Evolutionary conservation across 2,329 filamentous ascomycete genomes (phyloP).

Genomic region (Stemphylium beticola): DNA sequence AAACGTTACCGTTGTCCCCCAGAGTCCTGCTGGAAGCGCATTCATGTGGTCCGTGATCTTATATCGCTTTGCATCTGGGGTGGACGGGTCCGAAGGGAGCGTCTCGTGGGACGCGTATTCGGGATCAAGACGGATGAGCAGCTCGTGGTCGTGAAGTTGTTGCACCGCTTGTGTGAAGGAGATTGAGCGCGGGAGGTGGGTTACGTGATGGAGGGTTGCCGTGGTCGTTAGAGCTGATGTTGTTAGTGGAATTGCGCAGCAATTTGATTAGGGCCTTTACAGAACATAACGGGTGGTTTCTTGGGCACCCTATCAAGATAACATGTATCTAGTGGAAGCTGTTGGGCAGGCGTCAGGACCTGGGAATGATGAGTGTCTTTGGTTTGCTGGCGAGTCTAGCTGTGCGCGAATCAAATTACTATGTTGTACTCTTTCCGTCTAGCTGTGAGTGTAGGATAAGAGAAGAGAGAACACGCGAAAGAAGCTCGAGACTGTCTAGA

Average conservation of each 20-base stretch:
- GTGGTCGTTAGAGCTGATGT: conserved; percentile 42
- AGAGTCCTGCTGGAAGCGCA: conserved; percentile 43
- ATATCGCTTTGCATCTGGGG: conserved; percentile 42
- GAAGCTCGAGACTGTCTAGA: background rate
- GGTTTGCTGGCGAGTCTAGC: background rate
- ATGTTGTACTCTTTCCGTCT: no score
- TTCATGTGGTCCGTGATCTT: conserved; percentile 48
- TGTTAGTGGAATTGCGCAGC: background rate
- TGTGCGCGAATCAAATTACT: background rate
- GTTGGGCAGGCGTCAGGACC: background rate
- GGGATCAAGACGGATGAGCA: conserved; percentile 47
- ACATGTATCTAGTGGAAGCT: background rate
- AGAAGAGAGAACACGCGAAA: background rate
- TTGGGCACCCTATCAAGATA: background rate
- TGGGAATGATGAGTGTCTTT: background rate
- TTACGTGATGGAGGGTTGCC: conserved; percentile 42
- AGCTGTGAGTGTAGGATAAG: no score
- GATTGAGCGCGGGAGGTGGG: conserved; percentile 37
- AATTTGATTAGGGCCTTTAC: conserved; percentile 18
- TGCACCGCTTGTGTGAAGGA: conserved; percentile 28
- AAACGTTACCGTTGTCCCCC: conserved; percentile 46
- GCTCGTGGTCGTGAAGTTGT: conserved; percentile 44
- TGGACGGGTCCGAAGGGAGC: conserved; percentile 24
- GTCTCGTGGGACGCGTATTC: conserved; percentile 43
- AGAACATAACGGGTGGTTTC: conserved; percentile 33